Conservation (phyloP, 495 filamentous ascomycete species). For the Hypoxylon perforatum region DNA sequence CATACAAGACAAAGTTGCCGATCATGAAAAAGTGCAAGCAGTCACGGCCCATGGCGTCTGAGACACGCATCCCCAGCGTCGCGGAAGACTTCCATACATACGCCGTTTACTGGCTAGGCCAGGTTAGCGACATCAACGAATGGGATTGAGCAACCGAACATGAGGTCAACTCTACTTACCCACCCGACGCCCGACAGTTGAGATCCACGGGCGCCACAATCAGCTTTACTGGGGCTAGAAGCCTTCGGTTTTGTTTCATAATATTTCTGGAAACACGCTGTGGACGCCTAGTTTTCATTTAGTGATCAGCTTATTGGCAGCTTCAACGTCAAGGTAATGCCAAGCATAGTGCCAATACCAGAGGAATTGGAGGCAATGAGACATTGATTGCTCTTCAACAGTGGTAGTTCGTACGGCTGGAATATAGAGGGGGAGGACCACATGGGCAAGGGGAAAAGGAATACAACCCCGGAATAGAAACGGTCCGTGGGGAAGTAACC, state of each 20-base stretch:
- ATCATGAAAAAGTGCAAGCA: neutral
- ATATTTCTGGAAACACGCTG: constrained; percentile 33
- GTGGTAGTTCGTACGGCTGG: too few species aligned
- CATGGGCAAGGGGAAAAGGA: too few species aligned
- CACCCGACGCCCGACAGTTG: constrained; percentile 5
- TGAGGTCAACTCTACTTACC: constrained; percentile 1
- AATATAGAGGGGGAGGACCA: too few species aligned
- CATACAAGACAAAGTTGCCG: constrained; percentile 5
- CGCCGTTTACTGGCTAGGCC: constrained; percentile 1
- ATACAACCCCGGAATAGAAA: constrained; percentile 1
- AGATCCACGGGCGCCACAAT: constrained; percentile 10
- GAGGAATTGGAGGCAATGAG: neutral
- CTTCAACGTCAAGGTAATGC: neutral
- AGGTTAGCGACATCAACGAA: neutral
- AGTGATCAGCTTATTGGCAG: neutral
- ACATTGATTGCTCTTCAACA: too few species aligned
- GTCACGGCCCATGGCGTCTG: constrained; percentile 7
- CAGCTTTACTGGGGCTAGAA: neutral
- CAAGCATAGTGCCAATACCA: neutral
- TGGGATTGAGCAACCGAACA: neutral
- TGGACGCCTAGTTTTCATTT: neutral
- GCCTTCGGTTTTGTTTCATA: constrained; percentile 19
- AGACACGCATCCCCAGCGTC: constrained; percentile 13
- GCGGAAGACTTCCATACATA: constrained; percentile 17
- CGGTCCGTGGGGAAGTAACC: too few species aligned